Evolutionary conservation across 1,284 basidiomycete genomes (phyloP), one percentile per base, ranked within the genome.

Genomic region (Puccinia triticina): DNA sequence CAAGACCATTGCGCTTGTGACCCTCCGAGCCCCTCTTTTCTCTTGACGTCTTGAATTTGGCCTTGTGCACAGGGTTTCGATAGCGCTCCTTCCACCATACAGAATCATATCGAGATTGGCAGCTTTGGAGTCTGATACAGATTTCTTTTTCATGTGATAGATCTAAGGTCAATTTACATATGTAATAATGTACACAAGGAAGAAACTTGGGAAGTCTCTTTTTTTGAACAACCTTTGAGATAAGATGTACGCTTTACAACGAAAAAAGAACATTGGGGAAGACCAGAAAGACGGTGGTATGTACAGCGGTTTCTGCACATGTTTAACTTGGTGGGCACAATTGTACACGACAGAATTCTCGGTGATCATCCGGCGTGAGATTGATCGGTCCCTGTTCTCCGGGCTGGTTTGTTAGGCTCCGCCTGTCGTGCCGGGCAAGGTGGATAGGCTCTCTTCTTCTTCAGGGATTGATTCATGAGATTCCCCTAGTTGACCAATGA

Each of bases 361-460:
- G 59, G 59, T n/a, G 59, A 61, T 61, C 32, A 61, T 61, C 32
- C 59, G 59, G 59, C 8, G 32, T 61, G 29, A 61, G 59, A 61
- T 59, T 21, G 50, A 32, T 59, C 2, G 7, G 23, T 55, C 18
- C 53, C 10, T 8, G 18, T 10, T 57, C 55, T 29, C 55, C 2
- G 26, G 59, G 29, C 26, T 18, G 57, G 8, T 29, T 59, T 1
- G 26, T 26, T 10, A 59, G 57, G 57, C n/a, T 16, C 16, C 14
- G 57, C 57, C n/a, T 8, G 18, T 59, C n/a, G 57, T 59, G n/a
- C 57, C 57, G 57, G 57, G 29, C 57, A 3, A 46, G 14, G 43
- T 7, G 43, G 7, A 46, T 46, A 14, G 43, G 43, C 14, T 8
- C 43, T 8, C 14, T 8, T 8, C 8, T 14, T 46, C 43, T 46